Evolutionary conservation across 31 red algal genomes (phyloP).

Genomic region (Porphyra umbilicalis): DNA sequence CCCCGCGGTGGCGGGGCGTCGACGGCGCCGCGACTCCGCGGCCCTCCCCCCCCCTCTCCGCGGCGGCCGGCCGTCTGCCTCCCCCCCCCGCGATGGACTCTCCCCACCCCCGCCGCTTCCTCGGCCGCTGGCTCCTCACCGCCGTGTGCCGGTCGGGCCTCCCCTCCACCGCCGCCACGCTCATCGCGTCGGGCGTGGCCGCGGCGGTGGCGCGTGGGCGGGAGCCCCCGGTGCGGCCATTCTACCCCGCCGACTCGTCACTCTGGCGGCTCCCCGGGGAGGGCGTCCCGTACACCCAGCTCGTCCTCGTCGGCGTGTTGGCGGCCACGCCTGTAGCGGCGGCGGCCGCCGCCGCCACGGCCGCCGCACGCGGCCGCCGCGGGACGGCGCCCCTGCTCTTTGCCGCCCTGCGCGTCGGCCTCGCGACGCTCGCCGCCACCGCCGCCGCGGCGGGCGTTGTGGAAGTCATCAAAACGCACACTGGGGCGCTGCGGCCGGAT

Average conservation of each 20-base stretch:
- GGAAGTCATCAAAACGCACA: not conserved
- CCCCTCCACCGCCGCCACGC: not conserved
- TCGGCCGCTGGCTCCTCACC: not conserved
- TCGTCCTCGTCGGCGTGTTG: not conserved
- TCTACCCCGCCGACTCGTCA: not conserved
- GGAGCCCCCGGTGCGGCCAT: not conserved
- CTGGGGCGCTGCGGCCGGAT: not conserved
- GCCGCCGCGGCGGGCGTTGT: not conserved
- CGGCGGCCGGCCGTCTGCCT: not conserved
- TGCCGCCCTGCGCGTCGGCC: not conserved
- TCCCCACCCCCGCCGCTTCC: not conserved
- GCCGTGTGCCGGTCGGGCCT: not conserved
- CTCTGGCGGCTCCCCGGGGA: not conserved
- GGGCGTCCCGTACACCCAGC: not conserved
- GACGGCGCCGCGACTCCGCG: not conserved
- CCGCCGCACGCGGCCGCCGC: not conserved
- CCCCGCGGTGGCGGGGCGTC: not conserved
- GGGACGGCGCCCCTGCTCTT: not conserved
- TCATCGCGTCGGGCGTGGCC: not conserved
- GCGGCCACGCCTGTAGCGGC: not conserved
- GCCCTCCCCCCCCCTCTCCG: not conserved
- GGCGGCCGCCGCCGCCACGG: not conserved
- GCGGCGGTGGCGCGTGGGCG: not conserved
- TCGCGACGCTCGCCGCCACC: not conserved
- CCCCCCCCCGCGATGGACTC: not conserved